These are phyloP conservation scores for Kingdonia uniflora DNA, from an alignment of 164 flowering plant species.

Conservation along the genomic window DNA sequence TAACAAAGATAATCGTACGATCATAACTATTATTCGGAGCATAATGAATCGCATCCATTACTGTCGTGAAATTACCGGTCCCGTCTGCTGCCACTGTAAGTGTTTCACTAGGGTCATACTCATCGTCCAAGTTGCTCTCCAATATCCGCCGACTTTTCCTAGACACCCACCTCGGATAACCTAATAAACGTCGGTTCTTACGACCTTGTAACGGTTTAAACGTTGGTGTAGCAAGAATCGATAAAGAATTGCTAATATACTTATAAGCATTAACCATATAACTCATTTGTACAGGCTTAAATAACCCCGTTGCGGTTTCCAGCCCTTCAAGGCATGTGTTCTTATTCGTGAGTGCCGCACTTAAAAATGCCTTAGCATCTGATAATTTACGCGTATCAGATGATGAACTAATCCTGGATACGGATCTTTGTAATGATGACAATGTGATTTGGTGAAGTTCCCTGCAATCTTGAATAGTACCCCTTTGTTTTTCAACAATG, in stretches of 20 bases:
- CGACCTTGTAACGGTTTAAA: conserved; percentile 6
- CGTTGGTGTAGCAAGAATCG: conserved; percentile 26
- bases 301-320: conserved; percentile 52
- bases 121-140: conserved; percentile 26
- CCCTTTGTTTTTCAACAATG: conserved; percentile 52
- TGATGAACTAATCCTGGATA: conserved; percentile 23
- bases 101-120: conserved; percentile 32
- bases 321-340: conserved; percentile 82
- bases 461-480: conserved; percentile 67
- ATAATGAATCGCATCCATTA: conserved; percentile 58
- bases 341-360: conserved; percentile 87
- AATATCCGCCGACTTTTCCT: conserved; percentile 31
- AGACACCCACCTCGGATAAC: conserved; percentile 44
- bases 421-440: conserved; percentile 34
- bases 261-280: conserved; percentile 34
- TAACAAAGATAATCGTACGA: conserved; percentile 42
- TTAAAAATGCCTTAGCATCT: conserved; percentile 57
- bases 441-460: conserved; percentile 77
- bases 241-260: conserved; percentile 62
- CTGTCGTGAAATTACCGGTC: conserved; percentile 61
- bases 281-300: conserved; percentile 30
- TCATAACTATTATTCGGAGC: conserved; percentile 61
- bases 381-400: conserved; percentile 19
- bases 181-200: conserved; percentile 29
- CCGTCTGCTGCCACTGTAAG: conserved; percentile 70